Evolutionary conservation across 2,329 filamentous ascomycete genomes (phyloP), one percentile per base, ranked within the genome.

Genomic region (Massarina eburnea): DNA sequence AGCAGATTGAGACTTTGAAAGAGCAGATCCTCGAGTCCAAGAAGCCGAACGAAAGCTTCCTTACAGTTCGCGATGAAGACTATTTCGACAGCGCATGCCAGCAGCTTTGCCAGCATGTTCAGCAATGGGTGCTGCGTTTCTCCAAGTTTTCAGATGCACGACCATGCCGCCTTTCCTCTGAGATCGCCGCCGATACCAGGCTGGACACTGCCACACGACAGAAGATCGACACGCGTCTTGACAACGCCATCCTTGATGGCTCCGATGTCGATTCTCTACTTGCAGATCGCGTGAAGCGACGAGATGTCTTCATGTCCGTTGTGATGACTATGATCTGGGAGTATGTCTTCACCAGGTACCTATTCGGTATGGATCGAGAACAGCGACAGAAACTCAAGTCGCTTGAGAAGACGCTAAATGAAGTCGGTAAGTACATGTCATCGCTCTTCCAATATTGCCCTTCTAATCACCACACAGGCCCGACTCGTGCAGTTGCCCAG

Each of bases 271-370:
- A 97, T 71, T 76, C 79, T 46, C 94, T 95, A 64, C 84, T 99
- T 39, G 81, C 82, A 55, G 92, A 99, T 68, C 88, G 95, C 30
- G 87, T 96, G 43, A 85, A 82, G 62, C 86, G 94, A 50, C 85
- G 92, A 49, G 92, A 97, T 68, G 85, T 97, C 47, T 96, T 99
- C 79, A 96, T 97, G 90, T 94, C 91, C 29, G 91, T 99, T 71
- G 89, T 92, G 45, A 97, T 97, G 91, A 94, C 88, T 51, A 96
- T 99, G 91, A 85, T 99, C 41, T 99, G 91, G 91, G 94, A 99
- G 71, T 96, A 95, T 65, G 86, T 99, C 67, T 99, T 99, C 68
- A 96, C 92, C 8, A 85, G 94, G 54, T 99, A 99, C 70, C 84
- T 99, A 20, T 99, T 99, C 68, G 94, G 94, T 61, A 96, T 99